phyloP scores from a whole-genome alignment of 2,329 filamentous ascomycete species.

The Penicillium janthinellum region DNA sequence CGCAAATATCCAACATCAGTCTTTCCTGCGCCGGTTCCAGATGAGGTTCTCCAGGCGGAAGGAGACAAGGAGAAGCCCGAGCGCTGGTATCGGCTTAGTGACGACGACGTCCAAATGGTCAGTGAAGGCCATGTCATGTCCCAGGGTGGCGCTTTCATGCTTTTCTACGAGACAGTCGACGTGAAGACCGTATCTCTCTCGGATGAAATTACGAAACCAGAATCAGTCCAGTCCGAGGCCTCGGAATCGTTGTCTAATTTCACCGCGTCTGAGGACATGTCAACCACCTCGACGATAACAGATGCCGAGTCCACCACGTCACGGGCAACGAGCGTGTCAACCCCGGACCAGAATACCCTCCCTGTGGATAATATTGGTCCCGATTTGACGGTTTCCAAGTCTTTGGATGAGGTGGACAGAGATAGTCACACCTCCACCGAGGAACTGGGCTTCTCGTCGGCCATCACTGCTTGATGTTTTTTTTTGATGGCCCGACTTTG shows the following conservation, averaged over 20 bases:
- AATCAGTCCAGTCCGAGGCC: constrained; percentile 12
- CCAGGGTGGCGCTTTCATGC: constrained; percentile 89
- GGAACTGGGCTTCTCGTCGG: background rate
- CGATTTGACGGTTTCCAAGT: background rate
- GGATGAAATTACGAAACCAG: constrained; percentile 4
- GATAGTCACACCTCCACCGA: background rate
- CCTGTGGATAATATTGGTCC: background rate
- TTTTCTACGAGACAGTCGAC: constrained; percentile 85
- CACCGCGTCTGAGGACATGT: constrained; percentile 30
- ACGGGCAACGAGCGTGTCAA: constrained; percentile 34
- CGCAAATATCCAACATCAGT: constrained; percentile 62
- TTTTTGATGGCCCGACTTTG: background rate
- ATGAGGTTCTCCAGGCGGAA: constrained; percentile 36
- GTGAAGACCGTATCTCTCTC: background rate
- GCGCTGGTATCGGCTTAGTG: constrained; percentile 89
- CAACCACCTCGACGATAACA: constrained; percentile 29
- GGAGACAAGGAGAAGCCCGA: constrained; percentile 44
- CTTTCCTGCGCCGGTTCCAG: constrained; percentile 38
- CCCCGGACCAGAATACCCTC: constrained; percentile 6
- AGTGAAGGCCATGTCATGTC: constrained; percentile 71
- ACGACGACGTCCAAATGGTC: constrained; percentile 77
- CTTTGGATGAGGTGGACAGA: background rate
- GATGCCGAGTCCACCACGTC: constrained; percentile 33
- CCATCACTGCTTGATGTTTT: background rate
- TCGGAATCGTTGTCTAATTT: constrained; percentile 24